Percentiles rank a stretch among this genome's conserved stretches.
Conservation (phyloP, 176 grass and related monocot genomes). For the Secale cereale region DNA sequence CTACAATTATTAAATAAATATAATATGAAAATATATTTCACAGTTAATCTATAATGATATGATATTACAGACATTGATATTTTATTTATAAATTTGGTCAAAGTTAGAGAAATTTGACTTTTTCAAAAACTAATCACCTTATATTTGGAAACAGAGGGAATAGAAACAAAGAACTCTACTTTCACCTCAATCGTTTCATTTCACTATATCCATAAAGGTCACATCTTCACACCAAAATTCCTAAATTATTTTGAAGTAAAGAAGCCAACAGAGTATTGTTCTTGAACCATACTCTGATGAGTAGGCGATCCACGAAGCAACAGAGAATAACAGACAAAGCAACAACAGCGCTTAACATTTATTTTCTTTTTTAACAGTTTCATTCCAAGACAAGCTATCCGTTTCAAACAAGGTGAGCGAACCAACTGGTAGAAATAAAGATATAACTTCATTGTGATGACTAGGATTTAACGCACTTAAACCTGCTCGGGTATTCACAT, state of each 20-base stretch:
- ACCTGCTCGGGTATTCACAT: background rate
- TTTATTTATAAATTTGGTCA: too few species aligned
- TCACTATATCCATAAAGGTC: background rate
- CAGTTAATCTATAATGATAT: too few species aligned
- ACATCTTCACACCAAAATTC: background rate
- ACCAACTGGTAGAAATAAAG: background rate
- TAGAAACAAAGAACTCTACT: background rate
- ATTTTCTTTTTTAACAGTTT: background rate
- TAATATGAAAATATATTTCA: too few species aligned
- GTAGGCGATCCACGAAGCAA: background rate
- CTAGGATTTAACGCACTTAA: background rate
- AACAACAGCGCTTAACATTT: background rate
- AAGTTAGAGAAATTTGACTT: too few species aligned
- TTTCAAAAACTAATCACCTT: too few species aligned
- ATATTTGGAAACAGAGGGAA: too few species aligned
- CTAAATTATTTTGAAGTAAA: background rate
- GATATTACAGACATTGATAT: too few species aligned
- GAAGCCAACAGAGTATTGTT: background rate
- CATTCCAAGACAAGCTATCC: background rate
- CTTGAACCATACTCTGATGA: background rate
- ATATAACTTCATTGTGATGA: background rate
- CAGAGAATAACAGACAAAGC: background rate
- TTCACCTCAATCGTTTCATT: background rate
- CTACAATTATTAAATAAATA: too few species aligned
- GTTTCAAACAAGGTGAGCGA: background rate